phyloP scores from a whole-genome alignment of 1,284 basidiomycete genomes.

The Meripilus lineatus region DNA sequence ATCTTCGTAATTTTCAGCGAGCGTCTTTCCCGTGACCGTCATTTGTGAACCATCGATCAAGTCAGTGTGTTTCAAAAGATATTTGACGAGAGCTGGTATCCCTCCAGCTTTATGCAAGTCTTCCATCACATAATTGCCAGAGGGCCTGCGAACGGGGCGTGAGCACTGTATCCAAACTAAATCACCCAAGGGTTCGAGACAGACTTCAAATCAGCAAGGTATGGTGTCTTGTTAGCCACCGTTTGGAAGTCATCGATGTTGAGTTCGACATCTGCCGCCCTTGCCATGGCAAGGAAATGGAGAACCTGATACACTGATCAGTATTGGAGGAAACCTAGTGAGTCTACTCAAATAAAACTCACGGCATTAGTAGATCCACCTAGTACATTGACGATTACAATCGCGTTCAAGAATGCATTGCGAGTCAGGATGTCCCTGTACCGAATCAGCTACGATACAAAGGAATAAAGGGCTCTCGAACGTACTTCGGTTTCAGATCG shows the following conservation, averaged over 20 bases:
- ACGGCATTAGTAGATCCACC: slow-evolving; percentile 94
- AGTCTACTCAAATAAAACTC: too few relatives aligned
- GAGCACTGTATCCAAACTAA: slow-evolving; percentile 4
- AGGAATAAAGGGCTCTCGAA: too few relatives aligned
- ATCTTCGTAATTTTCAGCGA: slow-evolving; percentile 88
- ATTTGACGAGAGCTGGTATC: slow-evolving; percentile 78
- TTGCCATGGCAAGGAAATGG: slow-evolving; percentile 91
- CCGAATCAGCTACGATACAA: too few relatives aligned
- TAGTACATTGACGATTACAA: slow-evolving; percentile 78
- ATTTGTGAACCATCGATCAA: slow-evolving; percentile 88
- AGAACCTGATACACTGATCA: slow-evolving; percentile 65
- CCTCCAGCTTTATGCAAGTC: slow-evolving; percentile 92
- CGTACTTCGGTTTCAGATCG: slow-evolving; percentile 22
- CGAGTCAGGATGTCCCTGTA: slow-evolving; percentile 87
- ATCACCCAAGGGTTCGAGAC: slow-evolving; percentile 13
- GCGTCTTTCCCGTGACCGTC: slow-evolving; percentile 92
- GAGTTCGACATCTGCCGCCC: slow-evolving; percentile 83
- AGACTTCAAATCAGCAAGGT: slow-evolving; percentile 87
- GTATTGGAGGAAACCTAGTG: too few relatives aligned
- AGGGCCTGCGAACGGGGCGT: slow-evolving; percentile 50
- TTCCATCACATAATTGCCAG: slow-evolving; percentile 95
- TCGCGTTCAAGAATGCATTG: slow-evolving; percentile 89
- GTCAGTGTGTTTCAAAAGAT: slow-evolving; percentile 82
- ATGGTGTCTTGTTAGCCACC: slow-evolving; percentile 87
- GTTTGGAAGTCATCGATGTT: slow-evolving; percentile 93